A percentile compares a stretch with the other conserved stretches of the same genome.
These are phyloP conservation scores for Diaporthe capsici DNA, from an alignment of 2,329 filamentous ascomycete genomes.

Conservation along the genomic window DNA sequence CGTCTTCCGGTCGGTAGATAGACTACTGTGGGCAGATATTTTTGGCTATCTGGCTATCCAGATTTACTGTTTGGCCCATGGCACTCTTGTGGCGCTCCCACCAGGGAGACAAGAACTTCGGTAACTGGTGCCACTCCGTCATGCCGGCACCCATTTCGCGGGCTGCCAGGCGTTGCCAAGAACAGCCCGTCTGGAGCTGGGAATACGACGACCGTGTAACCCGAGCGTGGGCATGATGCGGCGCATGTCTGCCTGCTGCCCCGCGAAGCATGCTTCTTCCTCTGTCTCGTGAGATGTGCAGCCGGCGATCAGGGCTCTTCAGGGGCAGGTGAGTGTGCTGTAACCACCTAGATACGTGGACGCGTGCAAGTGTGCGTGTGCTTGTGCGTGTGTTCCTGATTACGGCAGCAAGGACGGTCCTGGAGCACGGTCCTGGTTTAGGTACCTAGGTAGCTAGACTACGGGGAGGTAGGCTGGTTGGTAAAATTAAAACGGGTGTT, in stretches of 20 bases:
- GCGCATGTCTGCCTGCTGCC: neutral
- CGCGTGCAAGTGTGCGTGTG: neutral
- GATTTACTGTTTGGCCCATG: neutral
- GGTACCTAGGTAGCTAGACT: conserved; percentile 6
- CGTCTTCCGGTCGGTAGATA: conserved; percentile 1
- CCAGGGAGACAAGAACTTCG: neutral
- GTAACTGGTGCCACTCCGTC: conserved; percentile 4
- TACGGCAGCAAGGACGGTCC: conserved; percentile 13
- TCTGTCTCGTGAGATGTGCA: conserved; percentile 6
- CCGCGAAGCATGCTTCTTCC: neutral
- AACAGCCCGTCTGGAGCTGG: neutral
- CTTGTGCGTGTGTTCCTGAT: neutral
- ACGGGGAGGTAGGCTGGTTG: neutral
- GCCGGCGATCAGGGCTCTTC: conserved; percentile 19
- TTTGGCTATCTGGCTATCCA: neutral
- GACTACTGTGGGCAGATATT: neutral
- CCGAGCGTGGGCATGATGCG: neutral
- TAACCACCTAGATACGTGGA: neutral
- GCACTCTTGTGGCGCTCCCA: neutral
- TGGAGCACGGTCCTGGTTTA: conserved; percentile 6
- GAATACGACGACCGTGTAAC: conserved; percentile 30
- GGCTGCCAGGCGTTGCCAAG: conserved; percentile 23
- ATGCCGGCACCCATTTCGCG: conserved; percentile 25
- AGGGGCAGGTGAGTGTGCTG: neutral
- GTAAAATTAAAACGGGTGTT: conserved; percentile 6